phyloP scores from a whole-genome alignment of 2,329 filamentous ascomycete species.

The Fusarium sambucinum region DNA sequence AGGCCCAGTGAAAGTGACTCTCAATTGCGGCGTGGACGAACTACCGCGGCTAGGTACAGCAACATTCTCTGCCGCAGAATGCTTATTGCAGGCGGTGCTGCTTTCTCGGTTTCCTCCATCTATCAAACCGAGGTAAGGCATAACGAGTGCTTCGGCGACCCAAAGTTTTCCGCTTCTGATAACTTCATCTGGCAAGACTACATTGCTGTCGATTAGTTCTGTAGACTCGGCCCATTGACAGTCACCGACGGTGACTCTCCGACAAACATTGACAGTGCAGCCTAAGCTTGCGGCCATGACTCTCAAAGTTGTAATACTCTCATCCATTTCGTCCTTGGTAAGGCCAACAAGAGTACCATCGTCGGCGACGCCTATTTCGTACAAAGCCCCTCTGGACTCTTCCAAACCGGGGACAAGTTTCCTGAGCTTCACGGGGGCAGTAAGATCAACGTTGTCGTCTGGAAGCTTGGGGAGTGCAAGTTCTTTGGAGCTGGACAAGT shows the following conservation, averaged over 20 bases:
- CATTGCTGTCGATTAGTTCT: constrained; percentile 48
- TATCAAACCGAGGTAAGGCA: constrained; percentile 70
- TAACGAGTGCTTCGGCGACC: constrained; percentile 92
- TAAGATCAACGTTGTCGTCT: constrained; percentile 66
- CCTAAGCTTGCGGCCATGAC: constrained; percentile 95
- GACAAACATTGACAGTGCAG: constrained; percentile 83
- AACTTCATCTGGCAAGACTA: constrained; percentile 38
- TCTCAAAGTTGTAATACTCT: constrained; percentile 85
- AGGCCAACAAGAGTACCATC: constrained; percentile 92
- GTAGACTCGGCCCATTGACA: constrained; percentile 76
- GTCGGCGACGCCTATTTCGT: constrained; percentile 96
- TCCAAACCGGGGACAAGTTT: constrained; percentile 83
- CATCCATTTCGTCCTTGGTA: constrained; percentile 89
- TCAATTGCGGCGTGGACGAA: constrained; percentile 78
- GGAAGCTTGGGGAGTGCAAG: constrained; percentile 81
- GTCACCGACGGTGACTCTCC: constrained; percentile 85
- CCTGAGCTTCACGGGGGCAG: constrained; percentile 61
- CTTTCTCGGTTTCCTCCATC: constrained; percentile 19
- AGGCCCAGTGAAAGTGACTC: constrained; percentile 87
- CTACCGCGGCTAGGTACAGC: constrained; percentile 56
- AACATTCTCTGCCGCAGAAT: constrained; percentile 20
- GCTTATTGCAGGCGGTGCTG: constrained; percentile 2
- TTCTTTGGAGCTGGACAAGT: constrained; percentile 81
- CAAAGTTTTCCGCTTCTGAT: constrained; percentile 70
- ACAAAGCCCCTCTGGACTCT: constrained; percentile 91